phyloP scores from a whole-genome alignment of 352 stramenopile genomes.

The Globisporangium spiculum region DNA sequence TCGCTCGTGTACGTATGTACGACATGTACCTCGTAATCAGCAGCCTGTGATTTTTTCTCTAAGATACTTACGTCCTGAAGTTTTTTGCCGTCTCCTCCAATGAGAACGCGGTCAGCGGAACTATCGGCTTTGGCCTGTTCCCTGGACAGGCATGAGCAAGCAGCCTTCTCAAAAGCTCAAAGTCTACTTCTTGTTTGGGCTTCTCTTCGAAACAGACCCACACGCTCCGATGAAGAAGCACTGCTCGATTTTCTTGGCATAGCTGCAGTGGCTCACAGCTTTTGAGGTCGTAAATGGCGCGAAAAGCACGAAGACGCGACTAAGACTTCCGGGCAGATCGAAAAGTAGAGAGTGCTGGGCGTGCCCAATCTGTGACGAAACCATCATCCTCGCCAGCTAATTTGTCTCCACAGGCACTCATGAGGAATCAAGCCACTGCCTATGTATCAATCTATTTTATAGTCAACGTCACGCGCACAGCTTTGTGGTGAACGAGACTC shows the following conservation, averaged over 20 bases:
- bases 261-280: background rate
- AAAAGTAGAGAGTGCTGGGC: background rate
- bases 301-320: too few relatives aligned
- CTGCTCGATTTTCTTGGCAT: background rate
- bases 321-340: too few relatives aligned
- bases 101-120: too few relatives aligned
- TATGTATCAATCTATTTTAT: background rate
- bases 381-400: too few relatives aligned
- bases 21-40: background rate
- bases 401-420: too few relatives aligned
- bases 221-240: background rate
- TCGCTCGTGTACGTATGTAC: background rate
- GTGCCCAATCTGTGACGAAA: too few relatives aligned
- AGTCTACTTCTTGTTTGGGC: background rate
- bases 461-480: background rate
- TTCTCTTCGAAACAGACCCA: background rate
- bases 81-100: background rate
- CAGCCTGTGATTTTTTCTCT: background rate
- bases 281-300: too few relatives aligned
- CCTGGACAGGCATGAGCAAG: too few relatives aligned
- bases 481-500: background rate
- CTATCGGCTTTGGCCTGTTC: too few relatives aligned
- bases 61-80: background rate
- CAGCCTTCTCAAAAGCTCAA: too few relatives aligned
- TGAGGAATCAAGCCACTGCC: background rate